A percentile compares a stretch with the other conserved stretches of the same genome.
Evolutionary conservation across 2,329 filamentous ascomycete species (phyloP).

Genomic region (Colletotrichum trifolii): DNA sequence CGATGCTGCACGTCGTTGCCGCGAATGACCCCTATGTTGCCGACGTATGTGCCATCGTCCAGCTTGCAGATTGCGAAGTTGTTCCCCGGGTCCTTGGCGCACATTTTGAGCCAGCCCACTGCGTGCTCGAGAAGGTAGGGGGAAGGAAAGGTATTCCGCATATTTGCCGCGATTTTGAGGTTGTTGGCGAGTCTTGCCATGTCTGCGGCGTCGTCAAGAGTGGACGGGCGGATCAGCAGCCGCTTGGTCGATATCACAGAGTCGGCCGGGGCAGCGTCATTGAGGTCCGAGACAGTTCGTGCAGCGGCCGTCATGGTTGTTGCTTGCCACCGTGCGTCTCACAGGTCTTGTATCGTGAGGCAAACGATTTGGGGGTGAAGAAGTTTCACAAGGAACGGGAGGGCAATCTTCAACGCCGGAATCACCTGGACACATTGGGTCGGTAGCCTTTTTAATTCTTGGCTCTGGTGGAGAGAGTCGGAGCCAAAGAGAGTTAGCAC

Average conservation of each 20-base stretch:
- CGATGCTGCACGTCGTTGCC: constrained; percentile 52
- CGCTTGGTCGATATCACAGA: constrained; percentile 18
- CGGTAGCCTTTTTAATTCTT: too few relatives aligned
- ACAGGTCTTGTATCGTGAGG: too few relatives aligned
- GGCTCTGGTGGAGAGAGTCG: constrained; percentile 16
- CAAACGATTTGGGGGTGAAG: too few relatives aligned
- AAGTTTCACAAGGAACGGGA: too few relatives aligned
- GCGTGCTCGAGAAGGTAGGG: constrained; percentile 44
- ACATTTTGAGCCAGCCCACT: constrained; percentile 41
- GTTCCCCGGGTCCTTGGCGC: constrained; percentile 36
- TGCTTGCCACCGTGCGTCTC: neutral
- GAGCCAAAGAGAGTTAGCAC: constrained; percentile 11
- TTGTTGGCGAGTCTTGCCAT: constrained; percentile 31
- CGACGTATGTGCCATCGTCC: constrained; percentile 49
- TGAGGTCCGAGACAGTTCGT: constrained; percentile 9
- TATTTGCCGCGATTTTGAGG: constrained; percentile 27
- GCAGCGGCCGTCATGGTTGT: constrained; percentile 9
- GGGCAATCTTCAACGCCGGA: too few relatives aligned
- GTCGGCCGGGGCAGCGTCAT: neutral
- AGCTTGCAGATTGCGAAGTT: constrained; percentile 50
- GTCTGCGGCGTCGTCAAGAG: constrained; percentile 26
- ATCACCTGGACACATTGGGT: too few relatives aligned
- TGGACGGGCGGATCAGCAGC: constrained; percentile 23
- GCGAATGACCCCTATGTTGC: constrained; percentile 53
- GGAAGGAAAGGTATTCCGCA: constrained; percentile 36